Evolutionary conservation across 768 basidiomycete species (phyloP).

Genomic region (Tephrocybe sp.): DNA sequence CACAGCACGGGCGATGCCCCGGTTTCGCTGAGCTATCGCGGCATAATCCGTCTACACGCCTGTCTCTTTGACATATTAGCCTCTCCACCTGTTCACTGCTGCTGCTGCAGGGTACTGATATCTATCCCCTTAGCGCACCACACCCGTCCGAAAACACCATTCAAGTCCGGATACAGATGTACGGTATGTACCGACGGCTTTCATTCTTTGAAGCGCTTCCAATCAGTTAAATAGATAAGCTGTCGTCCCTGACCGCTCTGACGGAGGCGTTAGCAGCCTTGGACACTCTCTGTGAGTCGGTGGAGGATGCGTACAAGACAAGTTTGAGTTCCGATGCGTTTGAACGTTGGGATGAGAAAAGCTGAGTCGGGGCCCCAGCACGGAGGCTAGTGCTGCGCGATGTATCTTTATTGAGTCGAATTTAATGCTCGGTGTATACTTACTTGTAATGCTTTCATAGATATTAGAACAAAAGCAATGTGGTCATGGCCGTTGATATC

Average conservation of each 20-base stretch:
- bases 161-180: conserved; percentile 99
- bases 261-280: conserved; percentile 75
- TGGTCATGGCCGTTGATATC: neutral
- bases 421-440: conserved; percentile 9
- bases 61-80: neutral
- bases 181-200: conserved; percentile 61
- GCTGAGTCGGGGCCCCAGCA: conserved; percentile 30
- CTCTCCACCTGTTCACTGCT: neutral
- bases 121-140: conserved; percentile 58
- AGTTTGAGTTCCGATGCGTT: conserved; percentile 56
- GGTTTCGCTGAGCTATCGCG: neutral
- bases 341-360: conserved; percentile 72
- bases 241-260: conserved; percentile 85
- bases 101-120: conserved; percentile 1
- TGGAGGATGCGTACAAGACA: conserved; percentile 66
- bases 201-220: neutral
- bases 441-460: conserved; percentile 6
- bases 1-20: too few species aligned
- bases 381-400: neutral
- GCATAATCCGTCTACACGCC: neutral
- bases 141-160: conserved; percentile 98
- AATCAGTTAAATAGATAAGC: conserved; percentile 54
- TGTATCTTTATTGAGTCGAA: conserved; percentile 13
- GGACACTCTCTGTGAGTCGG: conserved; percentile 69
- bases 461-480: neutral